Percentiles rank a stretch among this genome's conserved stretches.
These are phyloP conservation scores for Mycena pura DNA, from an alignment of 768 basidiomycete species.

Conservation along the genomic window DNA sequence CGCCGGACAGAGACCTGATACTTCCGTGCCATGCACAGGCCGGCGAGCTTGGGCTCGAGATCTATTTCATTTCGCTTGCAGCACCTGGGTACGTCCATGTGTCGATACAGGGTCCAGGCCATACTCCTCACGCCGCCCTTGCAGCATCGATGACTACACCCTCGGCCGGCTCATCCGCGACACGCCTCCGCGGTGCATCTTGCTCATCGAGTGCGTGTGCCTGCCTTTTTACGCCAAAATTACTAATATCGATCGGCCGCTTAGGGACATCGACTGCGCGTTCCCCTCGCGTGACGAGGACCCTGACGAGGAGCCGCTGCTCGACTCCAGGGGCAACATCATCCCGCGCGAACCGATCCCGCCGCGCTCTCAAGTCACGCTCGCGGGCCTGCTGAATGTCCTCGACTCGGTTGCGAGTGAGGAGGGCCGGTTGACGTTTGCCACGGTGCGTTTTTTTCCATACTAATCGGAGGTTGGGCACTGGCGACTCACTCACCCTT, in stretches of 20 bases:
- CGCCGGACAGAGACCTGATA: not conserved
- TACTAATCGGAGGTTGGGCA: too few species aligned
- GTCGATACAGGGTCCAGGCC: too few species aligned
- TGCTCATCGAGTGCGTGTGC: conserved; percentile 31
- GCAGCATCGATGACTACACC: conserved; percentile 38
- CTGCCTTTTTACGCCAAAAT: conserved; percentile 20
- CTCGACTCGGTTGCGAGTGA: conserved; percentile 41
- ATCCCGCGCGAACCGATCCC: conserved; percentile 16
- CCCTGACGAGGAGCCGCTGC: conserved; percentile 29
- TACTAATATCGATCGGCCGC: not conserved
- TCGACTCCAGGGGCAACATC: conserved; percentile 12
- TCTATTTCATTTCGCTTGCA: conserved; percentile 49
- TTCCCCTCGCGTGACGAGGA: conserved; percentile 28
- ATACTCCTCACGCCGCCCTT: too few species aligned
- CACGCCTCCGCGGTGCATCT: conserved; percentile 32
- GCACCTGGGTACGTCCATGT: conserved; percentile 26
- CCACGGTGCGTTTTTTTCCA: conserved; percentile 32
- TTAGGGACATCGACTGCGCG: conserved; percentile 41
- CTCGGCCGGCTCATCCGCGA: conserved; percentile 32
- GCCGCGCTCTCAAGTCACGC: conserved; percentile 33
- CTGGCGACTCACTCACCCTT: not conserved
- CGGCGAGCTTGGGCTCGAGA: conserved; percentile 65
- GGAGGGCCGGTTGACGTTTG: conserved; percentile 41
- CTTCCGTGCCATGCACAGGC: conserved; percentile 42
- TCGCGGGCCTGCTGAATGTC: conserved; percentile 42